Evolutionary conservation across 805 yeast genomes (phyloP).

Genomic region (Kazachstania psychrophila): DNA sequence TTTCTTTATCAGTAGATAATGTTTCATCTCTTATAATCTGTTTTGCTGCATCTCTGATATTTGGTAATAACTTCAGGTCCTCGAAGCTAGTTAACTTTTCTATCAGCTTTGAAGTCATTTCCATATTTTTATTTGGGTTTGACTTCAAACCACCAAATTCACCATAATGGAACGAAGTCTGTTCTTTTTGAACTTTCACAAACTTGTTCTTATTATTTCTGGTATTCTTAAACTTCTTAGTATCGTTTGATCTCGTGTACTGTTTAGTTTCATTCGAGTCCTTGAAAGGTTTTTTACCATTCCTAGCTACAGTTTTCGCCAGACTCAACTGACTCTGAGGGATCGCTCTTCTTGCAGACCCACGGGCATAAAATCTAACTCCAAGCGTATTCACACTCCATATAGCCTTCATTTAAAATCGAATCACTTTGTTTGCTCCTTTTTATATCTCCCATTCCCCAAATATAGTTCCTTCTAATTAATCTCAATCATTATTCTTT

Average conservation of each 20-base stretch:
- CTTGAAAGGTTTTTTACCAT: background rate
- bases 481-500: no score
- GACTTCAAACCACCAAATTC: conserved; percentile 39
- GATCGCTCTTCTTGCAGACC: background rate
- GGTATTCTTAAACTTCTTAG: no score
- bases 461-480: no score
- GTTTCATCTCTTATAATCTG: conserved; percentile 44
- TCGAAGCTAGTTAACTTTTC: conserved; percentile 52
- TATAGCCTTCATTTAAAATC: no score
- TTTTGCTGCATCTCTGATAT: conserved; percentile 51
- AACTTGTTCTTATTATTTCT: no score
- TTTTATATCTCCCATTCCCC: no score
- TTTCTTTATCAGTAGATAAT: conserved; percentile 16
- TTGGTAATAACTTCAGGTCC: conserved; percentile 58
- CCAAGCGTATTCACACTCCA: no score
- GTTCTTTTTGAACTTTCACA: background rate
- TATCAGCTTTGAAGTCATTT: conserved; percentile 32
- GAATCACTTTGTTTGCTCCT: no score
- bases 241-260: background rate
- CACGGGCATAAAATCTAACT: no score
- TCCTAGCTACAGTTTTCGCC: conserved; percentile 1
- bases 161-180: conserved; percentile 34
- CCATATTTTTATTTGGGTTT: conserved; percentile 30
- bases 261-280: background rate
- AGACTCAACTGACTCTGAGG: conserved; percentile 4